Conservation (phyloP, 2,329 filamentous ascomycete species). For the Trichoderma semiorbis region DNA sequence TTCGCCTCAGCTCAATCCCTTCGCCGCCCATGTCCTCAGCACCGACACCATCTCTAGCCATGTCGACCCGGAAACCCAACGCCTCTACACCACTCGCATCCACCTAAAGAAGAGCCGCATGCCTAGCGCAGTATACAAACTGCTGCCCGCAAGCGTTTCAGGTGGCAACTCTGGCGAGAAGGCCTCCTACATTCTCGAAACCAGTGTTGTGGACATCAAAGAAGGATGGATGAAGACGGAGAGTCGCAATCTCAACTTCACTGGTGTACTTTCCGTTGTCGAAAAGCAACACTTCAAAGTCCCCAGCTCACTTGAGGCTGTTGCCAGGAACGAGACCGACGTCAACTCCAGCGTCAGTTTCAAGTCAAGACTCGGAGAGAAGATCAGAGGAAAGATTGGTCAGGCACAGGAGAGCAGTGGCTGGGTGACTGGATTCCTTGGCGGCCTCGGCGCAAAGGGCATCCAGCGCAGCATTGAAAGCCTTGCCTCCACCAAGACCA, state of each 20-base stretch:
- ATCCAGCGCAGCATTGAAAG: slow-evolving; percentile 77
- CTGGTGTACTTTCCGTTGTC: slow-evolving; percentile 72
- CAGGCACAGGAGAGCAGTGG: slow-evolving; percentile 45
- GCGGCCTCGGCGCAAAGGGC: slow-evolving; percentile 63
- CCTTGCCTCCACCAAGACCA: slow-evolving; percentile 72
- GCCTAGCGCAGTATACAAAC: slow-evolving; percentile 69
- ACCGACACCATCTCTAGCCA: slow-evolving; percentile 76
- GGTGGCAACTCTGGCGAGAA: slow-evolving; percentile 63
- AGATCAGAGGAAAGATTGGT: slow-evolving; percentile 54
- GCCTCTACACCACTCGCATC: slow-evolving; percentile 72
- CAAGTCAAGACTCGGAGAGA: slow-evolving; percentile 68
- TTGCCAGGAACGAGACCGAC: slow-evolving; percentile 49
- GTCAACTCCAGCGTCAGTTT: slow-evolving; percentile 74
- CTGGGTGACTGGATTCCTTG: slow-evolving; percentile 52
- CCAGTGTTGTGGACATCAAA: slow-evolving; percentile 71
- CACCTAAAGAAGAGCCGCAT: slow-evolving; percentile 80
- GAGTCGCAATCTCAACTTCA: slow-evolving; percentile 77
- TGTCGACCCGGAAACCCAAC: slow-evolving; percentile 70
- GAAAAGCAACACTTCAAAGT: slow-evolving; percentile 68
- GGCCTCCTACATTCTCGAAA: slow-evolving; percentile 78
- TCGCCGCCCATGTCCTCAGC: slow-evolving; percentile 76
- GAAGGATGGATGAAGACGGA: slow-evolving; percentile 82
- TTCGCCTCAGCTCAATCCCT: slow-evolving; percentile 66
- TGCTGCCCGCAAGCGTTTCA: slow-evolving; percentile 67
- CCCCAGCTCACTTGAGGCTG: slow-evolving; percentile 31